A percentile compares a stretch with the other conserved stretches of the same genome.
Conservation (phyloP, 1,139 yeast species). For the Suhomyces panamericanus region DNA sequence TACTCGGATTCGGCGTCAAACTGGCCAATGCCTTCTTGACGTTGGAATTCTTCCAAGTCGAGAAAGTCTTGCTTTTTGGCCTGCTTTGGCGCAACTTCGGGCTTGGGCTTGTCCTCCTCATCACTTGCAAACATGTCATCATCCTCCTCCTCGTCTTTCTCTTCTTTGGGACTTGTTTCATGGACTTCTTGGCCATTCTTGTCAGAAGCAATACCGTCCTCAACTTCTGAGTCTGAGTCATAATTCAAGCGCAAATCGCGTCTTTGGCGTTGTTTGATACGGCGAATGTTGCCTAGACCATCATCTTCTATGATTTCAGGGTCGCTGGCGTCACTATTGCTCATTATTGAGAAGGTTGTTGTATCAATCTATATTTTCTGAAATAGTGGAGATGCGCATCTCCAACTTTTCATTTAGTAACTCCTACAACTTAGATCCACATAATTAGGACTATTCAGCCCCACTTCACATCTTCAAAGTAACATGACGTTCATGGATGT, state of each 20-base stretch:
- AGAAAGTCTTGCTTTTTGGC: conserved; percentile 21
- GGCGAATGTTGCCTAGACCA: conserved; percentile 27
- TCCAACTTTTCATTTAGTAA: background rate
- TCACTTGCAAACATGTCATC: conserved; percentile 44
- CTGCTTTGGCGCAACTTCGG: background rate
- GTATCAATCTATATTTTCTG: background rate
- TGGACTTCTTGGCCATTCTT: conserved; percentile 5
- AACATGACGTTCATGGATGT: conserved; percentile 4
- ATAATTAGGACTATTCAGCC: background rate
- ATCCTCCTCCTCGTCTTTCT: conserved; percentile 20
- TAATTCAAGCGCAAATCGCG: conserved; percentile 29
- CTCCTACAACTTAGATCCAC: background rate
- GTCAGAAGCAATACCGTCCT: conserved; percentile 16
- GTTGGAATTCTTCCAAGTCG: conserved; percentile 35
- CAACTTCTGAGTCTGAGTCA: conserved; percentile 34
- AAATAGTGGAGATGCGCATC: conserved; percentile 1
- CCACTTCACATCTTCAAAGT: no score
- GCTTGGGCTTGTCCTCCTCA: conserved; percentile 7
- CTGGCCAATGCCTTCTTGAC: conserved; percentile 19
- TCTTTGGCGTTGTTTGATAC: conserved; percentile 22
- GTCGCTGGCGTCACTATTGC: conserved; percentile 7
- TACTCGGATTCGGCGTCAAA: conserved; percentile 13
- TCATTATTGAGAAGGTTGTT: background rate
- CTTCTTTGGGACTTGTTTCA: background rate
- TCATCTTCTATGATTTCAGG: conserved; percentile 18